Evolutionary conservation across 2,329 filamentous ascomycete genomes (phyloP), one percentile per base, ranked within the genome.

Genomic region (Epichloe sp.): DNA sequence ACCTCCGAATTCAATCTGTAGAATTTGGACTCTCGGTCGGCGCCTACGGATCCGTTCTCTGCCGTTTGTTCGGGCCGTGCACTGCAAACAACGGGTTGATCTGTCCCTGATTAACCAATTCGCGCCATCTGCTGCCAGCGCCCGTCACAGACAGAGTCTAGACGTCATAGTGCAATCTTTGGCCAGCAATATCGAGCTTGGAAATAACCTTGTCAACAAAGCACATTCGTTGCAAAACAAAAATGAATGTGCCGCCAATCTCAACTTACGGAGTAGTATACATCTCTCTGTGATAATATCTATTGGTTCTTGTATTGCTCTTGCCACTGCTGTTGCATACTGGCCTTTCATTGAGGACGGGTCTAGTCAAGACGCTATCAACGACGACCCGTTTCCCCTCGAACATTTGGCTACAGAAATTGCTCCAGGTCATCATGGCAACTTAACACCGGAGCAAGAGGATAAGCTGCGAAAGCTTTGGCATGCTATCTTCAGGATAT

Each of bases 401-500:
- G 54, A 58, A 53, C 55, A 41, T 35, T 75, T 76, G 74, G 60
- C 71, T 42, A 44, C 61, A 23, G 67, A 75, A 58, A 54, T 63
- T 21, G 77, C 76, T 44, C 78, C 84, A 38, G 93, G 93, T 49
- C 82, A 89, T 54, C 79, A 88, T 50, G 89, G 88, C 53, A 95
- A 87, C 59, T 75, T 98, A 53, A 96, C 90, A n/a, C 68, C 81
- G 3, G 90, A 96, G 55, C 83, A 98, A 70, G 88, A 95, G 61
- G 78, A 79, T 56, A 96, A 94, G 71, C 73, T 98, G 53, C 86
- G 85, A 61, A 85, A 94, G 66, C 78, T 97, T 58, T 98, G 93
- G 93, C 69, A 77, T 14, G 73, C 82, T 50, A 76, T 88, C 40
- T 77, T 94, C 57, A 83, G 85, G 55, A 75, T 95, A 44, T 89